Percentiles rank a stretch among this genome's conserved stretches.
Conservation (phyloP, 441 rosid genomes). For the Melastoma candidum region DNA sequence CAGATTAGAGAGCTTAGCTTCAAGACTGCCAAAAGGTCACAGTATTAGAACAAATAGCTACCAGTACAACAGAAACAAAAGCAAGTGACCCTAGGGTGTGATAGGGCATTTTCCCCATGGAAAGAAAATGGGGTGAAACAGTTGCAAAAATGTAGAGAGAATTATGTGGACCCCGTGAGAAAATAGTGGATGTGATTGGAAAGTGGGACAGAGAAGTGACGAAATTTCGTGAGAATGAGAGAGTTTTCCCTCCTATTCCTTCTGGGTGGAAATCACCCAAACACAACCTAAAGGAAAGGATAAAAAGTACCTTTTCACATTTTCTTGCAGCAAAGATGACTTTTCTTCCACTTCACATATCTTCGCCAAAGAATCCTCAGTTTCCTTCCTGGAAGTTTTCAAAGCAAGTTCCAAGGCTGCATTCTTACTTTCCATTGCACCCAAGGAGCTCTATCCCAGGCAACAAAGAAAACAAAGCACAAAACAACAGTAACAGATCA, state of each 20-base stretch:
- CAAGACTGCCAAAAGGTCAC: slow-evolving; percentile 38
- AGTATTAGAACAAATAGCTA: too few relatives aligned
- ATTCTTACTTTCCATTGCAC: slow-evolving; percentile 59
- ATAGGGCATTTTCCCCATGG: too few relatives aligned
- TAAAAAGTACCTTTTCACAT: slow-evolving; percentile 33
- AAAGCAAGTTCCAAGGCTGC: slow-evolving; percentile 62
- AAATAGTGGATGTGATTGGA: too few relatives aligned
- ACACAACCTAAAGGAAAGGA: too few relatives aligned
- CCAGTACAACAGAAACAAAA: neutral
- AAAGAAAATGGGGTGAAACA: too few relatives aligned
- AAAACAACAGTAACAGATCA: neutral
- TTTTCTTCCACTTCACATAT: slow-evolving; percentile 56
- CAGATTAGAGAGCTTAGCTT: slow-evolving; percentile 57
- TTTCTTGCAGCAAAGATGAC: slow-evolving; percentile 64
- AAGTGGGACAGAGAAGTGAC: too few relatives aligned
- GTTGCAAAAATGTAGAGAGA: too few relatives aligned
- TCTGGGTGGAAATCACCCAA: too few relatives aligned
- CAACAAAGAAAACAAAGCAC: neutral
- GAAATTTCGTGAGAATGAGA: too few relatives aligned
- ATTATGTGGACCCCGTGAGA: too few relatives aligned
- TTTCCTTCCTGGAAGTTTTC: slow-evolving; percentile 43
- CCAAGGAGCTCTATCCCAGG: slow-evolving; percentile 50
- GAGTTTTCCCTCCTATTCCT: too few relatives aligned
- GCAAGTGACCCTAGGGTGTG: too few relatives aligned
- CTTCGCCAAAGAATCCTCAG: slow-evolving; percentile 40